A percentile compares a stretch with the other conserved stretches of the same genome.
phyloP scores from a whole-genome alignment of 2,329 filamentous ascomycete species.

The Trichoderma sp. region DNA sequence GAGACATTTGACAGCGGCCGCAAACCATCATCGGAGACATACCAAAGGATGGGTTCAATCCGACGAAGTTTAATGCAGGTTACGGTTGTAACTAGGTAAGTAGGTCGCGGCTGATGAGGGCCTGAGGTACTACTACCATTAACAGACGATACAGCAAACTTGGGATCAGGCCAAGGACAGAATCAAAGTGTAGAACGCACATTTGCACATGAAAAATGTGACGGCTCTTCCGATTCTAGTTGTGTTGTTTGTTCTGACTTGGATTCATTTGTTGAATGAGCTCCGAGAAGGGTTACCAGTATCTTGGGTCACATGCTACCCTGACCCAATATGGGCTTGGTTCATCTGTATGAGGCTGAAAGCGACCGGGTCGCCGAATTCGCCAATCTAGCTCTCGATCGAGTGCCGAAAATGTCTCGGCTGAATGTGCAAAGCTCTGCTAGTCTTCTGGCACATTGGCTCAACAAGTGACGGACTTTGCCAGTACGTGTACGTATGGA shows the following conservation, averaged over 20 bases:
- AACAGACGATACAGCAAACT: too few relatives aligned
- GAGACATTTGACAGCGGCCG: neutral
- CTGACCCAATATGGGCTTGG: constrained; percentile 1
- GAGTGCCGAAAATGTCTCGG: constrained; percentile 19
- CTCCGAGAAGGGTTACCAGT: constrained; percentile 16
- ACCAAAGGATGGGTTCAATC: neutral
- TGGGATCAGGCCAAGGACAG: too few relatives aligned
- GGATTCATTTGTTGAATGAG: too few relatives aligned
- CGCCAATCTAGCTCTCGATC: constrained; percentile 25
- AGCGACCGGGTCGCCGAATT: neutral
- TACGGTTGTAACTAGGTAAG: too few relatives aligned
- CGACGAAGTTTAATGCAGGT: neutral
- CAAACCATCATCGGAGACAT: neutral
- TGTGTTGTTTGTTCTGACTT: too few relatives aligned
- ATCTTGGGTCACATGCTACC: constrained; percentile 7
- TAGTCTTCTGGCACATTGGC: neutral
- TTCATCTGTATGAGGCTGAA: constrained; percentile 19
- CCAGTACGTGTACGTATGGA: too few relatives aligned
- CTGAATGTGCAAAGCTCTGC: constrained; percentile 3
- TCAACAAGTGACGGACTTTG: neutral
- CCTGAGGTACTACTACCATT: too few relatives aligned
- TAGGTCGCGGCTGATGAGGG: too few relatives aligned
- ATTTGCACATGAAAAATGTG: too few relatives aligned
- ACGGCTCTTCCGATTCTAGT: too few relatives aligned
- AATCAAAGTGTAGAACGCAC: too few relatives aligned